phyloP scores from a whole-genome alignment of 305 asterid species.

The Striga hermonthica region DNA sequence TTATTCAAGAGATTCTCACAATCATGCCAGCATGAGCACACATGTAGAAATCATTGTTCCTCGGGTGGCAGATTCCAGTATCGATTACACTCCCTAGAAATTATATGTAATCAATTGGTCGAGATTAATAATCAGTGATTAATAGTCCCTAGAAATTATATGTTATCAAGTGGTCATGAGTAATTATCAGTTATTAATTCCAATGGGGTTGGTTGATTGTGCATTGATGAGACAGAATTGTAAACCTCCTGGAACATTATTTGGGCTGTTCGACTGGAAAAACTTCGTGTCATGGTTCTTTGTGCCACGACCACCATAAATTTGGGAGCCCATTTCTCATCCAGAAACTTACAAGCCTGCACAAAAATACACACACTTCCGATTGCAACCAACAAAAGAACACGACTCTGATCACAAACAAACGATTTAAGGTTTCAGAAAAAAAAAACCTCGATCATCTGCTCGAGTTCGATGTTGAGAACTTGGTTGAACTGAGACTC shows the following conservation, averaged over 20 bases:
- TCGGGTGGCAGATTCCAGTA: conserved; percentile 57
- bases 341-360: conserved; percentile 70
- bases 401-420: not conserved
- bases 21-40: conserved; percentile 81
- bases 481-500: conserved; percentile 79
- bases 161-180: not conserved
- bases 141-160: not conserved
- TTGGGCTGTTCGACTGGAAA: conserved; percentile 46
- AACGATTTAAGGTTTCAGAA: not conserved
- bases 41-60: conserved; percentile 59
- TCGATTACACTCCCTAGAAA: conserved; percentile 61
- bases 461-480: conserved; percentile 59
- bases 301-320: conserved; percentile 61
- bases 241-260: conserved; percentile 71
- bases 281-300: conserved; percentile 73
- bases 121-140: not conserved
- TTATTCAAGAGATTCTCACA: conserved; percentile 37
- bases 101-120: not conserved
- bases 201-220: not conserved
- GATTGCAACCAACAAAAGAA: not conserved
- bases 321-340: conserved; percentile 54
- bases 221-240: not conserved
- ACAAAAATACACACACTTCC: not conserved
- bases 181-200: not conserved
- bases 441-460: conserved; percentile 50